Percentiles rank a stretch among this genome's conserved stretches.
Conservation (phyloP, 768 basidiomycete species). For the Amanita rubescens region DNA sequence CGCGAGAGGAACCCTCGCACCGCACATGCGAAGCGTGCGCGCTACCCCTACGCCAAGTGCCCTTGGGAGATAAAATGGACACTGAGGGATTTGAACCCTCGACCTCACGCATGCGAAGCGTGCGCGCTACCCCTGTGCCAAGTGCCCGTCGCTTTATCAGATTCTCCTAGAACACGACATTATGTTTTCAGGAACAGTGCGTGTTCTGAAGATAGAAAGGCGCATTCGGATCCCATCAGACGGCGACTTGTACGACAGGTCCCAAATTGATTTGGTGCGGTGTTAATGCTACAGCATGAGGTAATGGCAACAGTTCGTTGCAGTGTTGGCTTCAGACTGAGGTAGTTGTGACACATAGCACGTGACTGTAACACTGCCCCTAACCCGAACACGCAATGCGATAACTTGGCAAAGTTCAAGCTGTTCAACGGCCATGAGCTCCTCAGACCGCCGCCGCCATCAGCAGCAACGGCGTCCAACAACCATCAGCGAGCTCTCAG, state of each 20-base stretch:
- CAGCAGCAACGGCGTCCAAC: conserved; percentile 30
- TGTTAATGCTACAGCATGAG: too few species aligned
- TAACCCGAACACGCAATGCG: background rate
- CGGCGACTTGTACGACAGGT: too few species aligned
- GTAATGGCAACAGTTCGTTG: too few species aligned
- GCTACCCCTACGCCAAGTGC: conserved; percentile 34
- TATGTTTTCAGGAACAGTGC: too few species aligned
- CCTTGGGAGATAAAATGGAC: conserved; percentile 21
- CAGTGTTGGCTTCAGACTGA: too few species aligned
- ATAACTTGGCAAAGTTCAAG: background rate
- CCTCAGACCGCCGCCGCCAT: conserved; percentile 4
- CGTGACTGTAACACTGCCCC: background rate
- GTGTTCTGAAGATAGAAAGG: too few species aligned
- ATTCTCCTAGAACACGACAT: background rate
- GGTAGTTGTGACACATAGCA: too few species aligned
- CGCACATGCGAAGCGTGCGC: conserved; percentile 35
- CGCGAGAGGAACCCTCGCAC: too few species aligned
- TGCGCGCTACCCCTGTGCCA: conserved; percentile 33
- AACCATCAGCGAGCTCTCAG: conserved; percentile 60
- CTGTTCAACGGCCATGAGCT: conserved; percentile 4
- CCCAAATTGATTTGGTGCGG: too few species aligned
- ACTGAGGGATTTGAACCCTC: conserved; percentile 30
- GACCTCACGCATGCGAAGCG: conserved; percentile 35
- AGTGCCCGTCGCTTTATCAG: conserved; percentile 18
- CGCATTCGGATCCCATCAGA: too few species aligned